A percentile compares a stretch with the other conserved stretches of the same genome.
These are phyloP conservation scores for Amphicarpaea edgeworthii DNA, from an alignment of 306 rosid genomes.

Conservation along the genomic window DNA sequence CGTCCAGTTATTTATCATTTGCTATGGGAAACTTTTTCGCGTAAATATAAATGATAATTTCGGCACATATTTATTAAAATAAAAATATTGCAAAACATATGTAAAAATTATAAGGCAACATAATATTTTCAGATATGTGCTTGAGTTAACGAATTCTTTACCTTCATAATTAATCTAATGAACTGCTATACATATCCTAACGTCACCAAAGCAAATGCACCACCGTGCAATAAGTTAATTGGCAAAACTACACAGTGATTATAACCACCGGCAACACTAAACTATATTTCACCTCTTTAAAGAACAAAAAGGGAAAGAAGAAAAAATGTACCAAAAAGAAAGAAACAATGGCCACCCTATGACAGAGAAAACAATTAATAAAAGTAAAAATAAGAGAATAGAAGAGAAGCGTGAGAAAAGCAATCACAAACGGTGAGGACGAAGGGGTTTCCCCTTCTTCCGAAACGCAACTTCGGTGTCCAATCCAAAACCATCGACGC, in stretches of 20 bases:
- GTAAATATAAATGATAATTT: no score
- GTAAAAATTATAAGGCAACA: no score
- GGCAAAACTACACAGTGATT: slow-evolving; percentile 1
- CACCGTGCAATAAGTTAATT: slow-evolving; percentile 15
- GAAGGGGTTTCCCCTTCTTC: slow-evolving; percentile 37
- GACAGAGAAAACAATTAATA: background rate
- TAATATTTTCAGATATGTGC: background rate
- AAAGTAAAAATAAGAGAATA: background rate
- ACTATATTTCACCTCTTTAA: background rate
- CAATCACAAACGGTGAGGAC: slow-evolving; percentile 11
- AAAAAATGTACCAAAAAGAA: background rate
- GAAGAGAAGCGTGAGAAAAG: background rate
- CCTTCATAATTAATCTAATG: background rate
- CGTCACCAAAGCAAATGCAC: slow-evolving; percentile 38
- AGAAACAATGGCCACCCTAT: background rate
- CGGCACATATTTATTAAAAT: no score
- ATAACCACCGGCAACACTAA: background rate
- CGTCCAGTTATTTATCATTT: background rate
- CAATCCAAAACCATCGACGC: slow-evolving; percentile 84
- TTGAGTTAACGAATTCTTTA: background rate
- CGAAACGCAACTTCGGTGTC: slow-evolving; percentile 83
- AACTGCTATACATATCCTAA: background rate
- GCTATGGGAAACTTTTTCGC: background rate
- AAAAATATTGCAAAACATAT: no score
- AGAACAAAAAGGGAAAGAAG: background rate